These are phyloP conservation scores for Ananas comosus DNA, from an alignment of 176 grass and related monocot genomes.

Conservation along the genomic window DNA sequence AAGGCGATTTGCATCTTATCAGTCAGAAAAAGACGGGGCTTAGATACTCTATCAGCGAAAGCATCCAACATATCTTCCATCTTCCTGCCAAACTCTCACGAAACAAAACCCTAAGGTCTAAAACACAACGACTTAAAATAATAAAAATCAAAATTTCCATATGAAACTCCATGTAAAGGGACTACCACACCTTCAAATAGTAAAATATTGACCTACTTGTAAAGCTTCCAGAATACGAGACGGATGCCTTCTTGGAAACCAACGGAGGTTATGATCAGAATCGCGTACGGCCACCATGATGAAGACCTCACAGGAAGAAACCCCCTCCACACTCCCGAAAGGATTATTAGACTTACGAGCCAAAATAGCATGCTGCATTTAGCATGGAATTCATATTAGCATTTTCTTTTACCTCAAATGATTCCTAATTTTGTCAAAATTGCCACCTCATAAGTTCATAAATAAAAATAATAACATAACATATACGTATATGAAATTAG, in stretches of 20 bases:
- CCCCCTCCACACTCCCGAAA: conserved; percentile 71
- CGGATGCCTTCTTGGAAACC: conserved; percentile 69
- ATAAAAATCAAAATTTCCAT: background rate
- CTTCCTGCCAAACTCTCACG: conserved; percentile 57
- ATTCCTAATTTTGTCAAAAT: background rate
- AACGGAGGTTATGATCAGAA: conserved; percentile 79
- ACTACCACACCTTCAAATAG: background rate
- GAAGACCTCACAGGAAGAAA: conserved; percentile 75
- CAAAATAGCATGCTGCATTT: conserved; percentile 73
- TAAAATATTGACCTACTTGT: conserved; percentile 57
- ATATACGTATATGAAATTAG: too few relatives aligned
- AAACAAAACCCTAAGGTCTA: conserved; percentile 1
- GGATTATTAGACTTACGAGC: conserved; percentile 82
- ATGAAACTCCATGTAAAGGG: background rate
- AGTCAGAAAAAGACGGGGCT: conserved; percentile 65
- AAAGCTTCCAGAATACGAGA: conserved; percentile 87
- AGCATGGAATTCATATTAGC: conserved; percentile 8
- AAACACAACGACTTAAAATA: background rate
- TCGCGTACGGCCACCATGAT: conserved; percentile 50
- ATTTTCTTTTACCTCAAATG: conserved; percentile 5
- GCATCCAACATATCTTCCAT: conserved; percentile 85
- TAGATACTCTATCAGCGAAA: conserved; percentile 83
- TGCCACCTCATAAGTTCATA: too few relatives aligned
- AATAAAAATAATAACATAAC: too few relatives aligned
- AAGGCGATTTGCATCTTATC: conserved; percentile 90